Evolutionary conservation across 345 rosid genomes (phyloP).

Genomic region (Aethionema arabicum): DNA sequence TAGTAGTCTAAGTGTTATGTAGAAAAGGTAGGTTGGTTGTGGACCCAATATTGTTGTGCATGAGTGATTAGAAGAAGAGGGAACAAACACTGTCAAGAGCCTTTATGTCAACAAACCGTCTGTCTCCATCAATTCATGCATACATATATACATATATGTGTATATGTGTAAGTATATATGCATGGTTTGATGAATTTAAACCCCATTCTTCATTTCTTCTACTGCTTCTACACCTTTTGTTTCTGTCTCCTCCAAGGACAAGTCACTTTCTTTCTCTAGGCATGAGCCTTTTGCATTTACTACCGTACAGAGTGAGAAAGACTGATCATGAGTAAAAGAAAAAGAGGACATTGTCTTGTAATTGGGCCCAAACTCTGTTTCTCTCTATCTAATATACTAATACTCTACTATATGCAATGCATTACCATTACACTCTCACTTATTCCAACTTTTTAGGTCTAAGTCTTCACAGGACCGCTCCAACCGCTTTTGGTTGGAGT

Average conservation of each 20-base stretch:
- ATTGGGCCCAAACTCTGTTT: constrained; percentile 24
- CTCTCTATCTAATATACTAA: neutral
- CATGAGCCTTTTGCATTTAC: constrained; percentile 34
- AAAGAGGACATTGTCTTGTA: constrained; percentile 13
- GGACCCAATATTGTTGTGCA: constrained; percentile 15
- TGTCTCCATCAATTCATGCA: constrained; percentile 15
- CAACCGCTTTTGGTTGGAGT: neutral
- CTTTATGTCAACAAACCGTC: constrained; percentile 24
- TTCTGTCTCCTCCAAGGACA: constrained; percentile 15
- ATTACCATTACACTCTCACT: neutral
- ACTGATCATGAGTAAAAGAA: constrained; percentile 25
- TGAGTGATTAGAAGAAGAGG: neutral
- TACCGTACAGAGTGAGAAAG: constrained; percentile 33
- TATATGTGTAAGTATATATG: neutral
- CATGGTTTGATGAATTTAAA: constrained; percentile 5
- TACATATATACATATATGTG: too few species aligned
- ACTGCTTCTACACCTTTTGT: constrained; percentile 24
- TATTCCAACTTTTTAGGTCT: constrained; percentile 13
- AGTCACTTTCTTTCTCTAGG: constrained; percentile 29
- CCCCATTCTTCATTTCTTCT: neutral
- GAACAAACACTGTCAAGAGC: constrained; percentile 13
- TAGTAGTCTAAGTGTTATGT: constrained; percentile 15
- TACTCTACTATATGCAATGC: constrained; percentile 5
- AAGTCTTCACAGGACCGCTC: neutral
- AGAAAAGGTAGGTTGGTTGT: neutral